Base-by-base conservation (phyloP, 148 eudicot species). In the Dysphania ambrosioides region DNA sequence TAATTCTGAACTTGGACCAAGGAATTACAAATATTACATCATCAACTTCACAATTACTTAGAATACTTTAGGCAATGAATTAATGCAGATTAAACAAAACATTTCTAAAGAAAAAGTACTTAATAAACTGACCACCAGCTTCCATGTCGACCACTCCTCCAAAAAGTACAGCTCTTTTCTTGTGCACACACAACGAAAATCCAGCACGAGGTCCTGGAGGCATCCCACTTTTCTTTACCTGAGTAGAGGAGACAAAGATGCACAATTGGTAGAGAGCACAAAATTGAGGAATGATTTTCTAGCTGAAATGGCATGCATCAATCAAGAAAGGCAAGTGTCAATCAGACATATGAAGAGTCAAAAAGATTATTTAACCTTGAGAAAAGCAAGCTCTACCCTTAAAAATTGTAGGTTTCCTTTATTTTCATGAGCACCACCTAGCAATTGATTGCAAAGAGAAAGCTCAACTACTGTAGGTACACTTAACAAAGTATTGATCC, bases 81-180 rank as follows among this genome's bases (percentile, higher is more conserved):
- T 18, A 8, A 42, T n/a, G 44, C 26, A 35, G 30, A 10, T 30
- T 1, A 40, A 2, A 11, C 24, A 41, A 65, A 65, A 41, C 2
- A 56, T 29, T 2, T 38, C 56, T 16, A 30, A 53, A 19, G 24
- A 1, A 68, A 15, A 60, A 74, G 12, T 32, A 38, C 15, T n/a
- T 1, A 21, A 59, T 67, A 35, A 38, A 73, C 70, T 60, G 57
- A 92, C 98, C 97, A 90, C 88, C 86, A 79, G 88, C 88, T 85
- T 95, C 98, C 97, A 95, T 92, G 68, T 95, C 98, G 75, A 95
- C 98, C 66, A 92, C 97, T 31, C 98, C 98, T 59, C 98, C 98
- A 84, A 92, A 95, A 58, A 95, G 88, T 73, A 95, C 77, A 42
- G 96, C 93, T 82, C 98, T 80, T 80, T 92, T 95, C 84, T 95